A percentile compares a stretch with the other conserved stretches of the same genome.
Conservation (phyloP, 441 rosid species). For the Pelargonium cotyledonis region DNA sequence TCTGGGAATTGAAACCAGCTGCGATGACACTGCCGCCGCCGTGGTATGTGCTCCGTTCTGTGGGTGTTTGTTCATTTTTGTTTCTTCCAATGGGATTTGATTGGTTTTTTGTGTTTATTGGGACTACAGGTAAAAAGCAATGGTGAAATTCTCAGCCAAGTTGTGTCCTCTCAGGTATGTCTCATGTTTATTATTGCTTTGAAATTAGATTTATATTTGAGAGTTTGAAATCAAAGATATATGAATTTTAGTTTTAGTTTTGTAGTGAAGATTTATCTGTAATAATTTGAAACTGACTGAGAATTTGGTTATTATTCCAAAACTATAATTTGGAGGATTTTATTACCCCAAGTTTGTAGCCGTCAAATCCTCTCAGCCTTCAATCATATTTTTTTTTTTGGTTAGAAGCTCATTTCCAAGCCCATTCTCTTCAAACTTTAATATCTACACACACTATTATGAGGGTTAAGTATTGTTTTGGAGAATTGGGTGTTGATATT, state of each 20-base stretch:
- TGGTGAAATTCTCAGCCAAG: slow-evolving; percentile 85
- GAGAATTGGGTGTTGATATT: neutral
- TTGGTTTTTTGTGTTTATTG: neutral
- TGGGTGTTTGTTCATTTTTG: slow-evolving; percentile 2
- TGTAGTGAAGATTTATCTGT: neutral
- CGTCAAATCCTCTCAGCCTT: too few species aligned
- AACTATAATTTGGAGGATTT: neutral
- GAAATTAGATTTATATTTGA: neutral
- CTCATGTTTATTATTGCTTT: slow-evolving; percentile 8
- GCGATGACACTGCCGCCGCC: slow-evolving; percentile 96
- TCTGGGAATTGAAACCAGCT: slow-evolving; percentile 93
- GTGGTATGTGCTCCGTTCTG: slow-evolving; percentile 40
- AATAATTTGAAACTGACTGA: neutral
- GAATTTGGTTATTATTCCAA: neutral
- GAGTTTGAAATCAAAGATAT: neutral
- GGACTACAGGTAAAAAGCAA: slow-evolving; percentile 59
- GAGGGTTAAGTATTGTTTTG: neutral
- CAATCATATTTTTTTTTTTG: neutral
- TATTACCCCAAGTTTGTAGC: too few species aligned
- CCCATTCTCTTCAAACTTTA: neutral
- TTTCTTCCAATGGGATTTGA: slow-evolving; percentile 8
- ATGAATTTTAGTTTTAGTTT: neutral
- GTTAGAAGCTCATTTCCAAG: neutral
- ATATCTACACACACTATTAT: neutral
- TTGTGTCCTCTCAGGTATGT: slow-evolving; percentile 85